These are phyloP conservation scores for Datura wrightii DNA, from an alignment of 257 asterid genomes.

Conservation along the genomic window DNA sequence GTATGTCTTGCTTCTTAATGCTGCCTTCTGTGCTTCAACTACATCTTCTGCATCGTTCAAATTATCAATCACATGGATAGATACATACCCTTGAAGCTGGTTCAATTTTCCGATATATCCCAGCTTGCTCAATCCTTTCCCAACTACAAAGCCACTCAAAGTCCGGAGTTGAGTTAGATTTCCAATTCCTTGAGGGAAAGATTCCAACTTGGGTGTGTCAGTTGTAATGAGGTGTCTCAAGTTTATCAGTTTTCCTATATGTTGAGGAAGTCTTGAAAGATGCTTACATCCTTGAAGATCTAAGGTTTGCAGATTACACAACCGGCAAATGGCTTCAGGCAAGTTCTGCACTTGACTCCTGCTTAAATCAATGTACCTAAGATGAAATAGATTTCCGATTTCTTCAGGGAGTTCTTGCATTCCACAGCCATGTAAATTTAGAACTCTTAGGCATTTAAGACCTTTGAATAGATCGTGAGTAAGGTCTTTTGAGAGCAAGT, in stretches of 20 bases:
- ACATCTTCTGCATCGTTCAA: slow-evolving; percentile 12
- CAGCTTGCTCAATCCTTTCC: slow-evolving; percentile 1
- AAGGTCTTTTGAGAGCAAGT: neutral
- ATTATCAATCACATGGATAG: slow-evolving; percentile 24
- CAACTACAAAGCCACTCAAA: slow-evolving; percentile 24
- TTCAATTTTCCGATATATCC: neutral
- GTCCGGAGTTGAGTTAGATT: slow-evolving; percentile 11
- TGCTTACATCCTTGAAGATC: slow-evolving; percentile 4
- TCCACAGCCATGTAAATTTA: neutral
- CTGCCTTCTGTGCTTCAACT: slow-evolving; percentile 34
- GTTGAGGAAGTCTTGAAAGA: slow-evolving; percentile 38
- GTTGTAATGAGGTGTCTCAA: slow-evolving; percentile 36
- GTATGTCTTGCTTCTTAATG: slow-evolving; percentile 29
- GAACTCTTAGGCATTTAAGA: slow-evolving; percentile 27
- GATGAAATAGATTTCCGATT: slow-evolving; percentile 35
- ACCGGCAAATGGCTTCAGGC: slow-evolving; percentile 35
- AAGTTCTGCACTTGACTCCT: slow-evolving; percentile 14
- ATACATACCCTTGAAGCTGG: neutral
- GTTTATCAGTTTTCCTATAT: slow-evolving; percentile 37
- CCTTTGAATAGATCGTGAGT: slow-evolving; percentile 2
- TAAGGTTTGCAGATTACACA: slow-evolving; percentile 42
- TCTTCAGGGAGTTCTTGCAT: slow-evolving; percentile 28
- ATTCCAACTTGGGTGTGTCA: slow-evolving; percentile 12
- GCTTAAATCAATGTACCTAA: slow-evolving; percentile 38
- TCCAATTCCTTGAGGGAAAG: slow-evolving; percentile 16